These are phyloP conservation scores for Xylariales sp. DNA, from an alignment of 2,329 filamentous ascomycete genomes.

Conservation along the genomic window DNA sequence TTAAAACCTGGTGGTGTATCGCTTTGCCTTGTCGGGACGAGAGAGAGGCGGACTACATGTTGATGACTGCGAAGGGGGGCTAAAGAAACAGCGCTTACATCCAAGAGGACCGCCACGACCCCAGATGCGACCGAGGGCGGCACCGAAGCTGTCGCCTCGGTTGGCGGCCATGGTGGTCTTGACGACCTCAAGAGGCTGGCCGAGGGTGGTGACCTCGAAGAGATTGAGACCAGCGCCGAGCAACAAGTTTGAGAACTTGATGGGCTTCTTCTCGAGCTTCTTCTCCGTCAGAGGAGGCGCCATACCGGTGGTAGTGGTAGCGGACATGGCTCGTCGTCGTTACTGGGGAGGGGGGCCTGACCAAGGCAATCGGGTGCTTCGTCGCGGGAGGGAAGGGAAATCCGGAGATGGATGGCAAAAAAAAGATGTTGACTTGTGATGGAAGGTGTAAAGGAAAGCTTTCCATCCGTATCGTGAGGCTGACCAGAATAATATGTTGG, in stretches of 20 bases:
- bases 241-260: conserved; percentile 99
- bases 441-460: conserved; percentile 7
- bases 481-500: conserved; percentile 27
- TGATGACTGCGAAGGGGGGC: background rate
- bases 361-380: conserved; percentile 96
- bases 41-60: background rate
- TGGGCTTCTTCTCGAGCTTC: conserved; percentile 94
- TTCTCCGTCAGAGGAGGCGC: conserved; percentile 60
- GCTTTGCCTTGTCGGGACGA: background rate
- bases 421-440: conserved; percentile 17
- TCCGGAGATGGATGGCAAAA: conserved; percentile 23
- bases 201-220: conserved; percentile 79
- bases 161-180: conserved; percentile 99
- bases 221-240: conserved; percentile 93
- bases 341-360: conserved; percentile 81
- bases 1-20: background rate
- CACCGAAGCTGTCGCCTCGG: conserved; percentile 85
- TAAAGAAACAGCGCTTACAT: conserved; percentile 73
- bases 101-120: conserved; percentile 90
- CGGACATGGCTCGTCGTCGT: conserved; percentile 67
- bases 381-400: conserved; percentile 63
- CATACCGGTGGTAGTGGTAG: conserved; percentile 64
- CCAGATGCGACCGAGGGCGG: conserved; percentile 90
- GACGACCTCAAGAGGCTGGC: conserved; percentile 92
- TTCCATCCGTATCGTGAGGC: conserved; percentile 27